Base-by-base conservation (phyloP, 75 land plant species). In the Cunninghamia lanceolata region DNA sequence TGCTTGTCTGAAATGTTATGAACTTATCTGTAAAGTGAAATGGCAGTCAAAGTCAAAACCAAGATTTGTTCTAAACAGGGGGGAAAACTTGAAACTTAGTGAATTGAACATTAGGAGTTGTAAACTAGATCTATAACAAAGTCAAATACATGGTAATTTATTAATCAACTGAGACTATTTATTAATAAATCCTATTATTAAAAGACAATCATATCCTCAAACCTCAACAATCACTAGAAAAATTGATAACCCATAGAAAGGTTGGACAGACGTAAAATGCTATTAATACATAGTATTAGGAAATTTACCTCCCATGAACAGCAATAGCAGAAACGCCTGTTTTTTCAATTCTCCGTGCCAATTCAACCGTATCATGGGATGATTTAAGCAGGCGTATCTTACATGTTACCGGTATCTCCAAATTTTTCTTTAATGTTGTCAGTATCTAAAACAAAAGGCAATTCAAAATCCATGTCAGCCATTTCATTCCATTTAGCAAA, bases 271-370 rank as follows among this genome's bases (percentile, higher is more conserved):
- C 4, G 7, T 25, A 34, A 73, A 32, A 73, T 21, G 9, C 3
- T 11, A 43, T 45, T 11, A 80, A 80, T 47, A 80, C 11, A 13
- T 40, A 43, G 16, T n/a, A 83, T 79, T 30, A 39, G 47, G 59
- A 6, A 66, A 76, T n/a, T 36, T 88, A 95, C 99, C 99, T 96
- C 89, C 98, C 99, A 90, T 97, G 99, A 77, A 97, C 98, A 82
- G 96, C 99, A 34, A 97, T 85, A 70, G 99, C 98, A 88, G 94
- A 87, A 86, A 97, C 95, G 66, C 99, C 99, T 56, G 94, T 90
- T 87, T 92, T 94, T 91, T 97, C 99, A 81, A 97, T 96, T 76
- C 93, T 83, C 70, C 93, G 85, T 35, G 98, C 98, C 46, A 97
- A 90, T 84, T 97, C 99, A 40, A 97, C 94, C 4, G 99, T 97